These are phyloP conservation scores for Turnera subulata DNA, from an alignment of 345 rosid species.

Conservation along the genomic window DNA sequence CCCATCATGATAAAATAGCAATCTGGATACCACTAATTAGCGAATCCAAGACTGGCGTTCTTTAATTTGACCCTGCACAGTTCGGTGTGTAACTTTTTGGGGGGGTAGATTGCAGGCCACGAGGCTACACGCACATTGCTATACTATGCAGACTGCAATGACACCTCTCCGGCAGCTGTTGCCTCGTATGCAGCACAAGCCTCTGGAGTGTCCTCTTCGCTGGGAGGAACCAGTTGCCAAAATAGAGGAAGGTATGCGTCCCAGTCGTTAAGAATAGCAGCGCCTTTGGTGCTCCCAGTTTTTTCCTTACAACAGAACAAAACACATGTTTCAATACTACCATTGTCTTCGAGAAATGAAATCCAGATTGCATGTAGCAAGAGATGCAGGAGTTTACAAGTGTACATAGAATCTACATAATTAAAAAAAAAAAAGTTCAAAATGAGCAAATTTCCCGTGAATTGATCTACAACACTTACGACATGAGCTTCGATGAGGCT, in stretches of 20 bases:
- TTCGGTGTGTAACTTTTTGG: too few species aligned
- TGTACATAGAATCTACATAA: background rate
- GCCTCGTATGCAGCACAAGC: conserved; percentile 72
- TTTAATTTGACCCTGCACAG: too few species aligned
- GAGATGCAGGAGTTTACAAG: background rate
- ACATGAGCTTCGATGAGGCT: conserved; percentile 87
- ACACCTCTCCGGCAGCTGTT: conserved; percentile 62
- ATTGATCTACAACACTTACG: conserved; percentile 46
- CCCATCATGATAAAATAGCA: too few species aligned
- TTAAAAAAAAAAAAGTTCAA: background rate
- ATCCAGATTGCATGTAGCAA: background rate
- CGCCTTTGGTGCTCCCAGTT: conserved; percentile 89
- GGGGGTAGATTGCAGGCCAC: background rate
- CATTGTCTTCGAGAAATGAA: background rate
- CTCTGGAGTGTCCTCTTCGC: conserved; percentile 99
- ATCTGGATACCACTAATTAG: too few species aligned
- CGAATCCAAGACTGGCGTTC: too few species aligned
- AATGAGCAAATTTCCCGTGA: background rate
- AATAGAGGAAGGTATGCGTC: conserved; percentile 71
- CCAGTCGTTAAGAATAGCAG: conserved; percentile 71
- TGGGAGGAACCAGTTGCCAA: conserved; percentile 99
- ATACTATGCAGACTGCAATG: conserved; percentile 65
- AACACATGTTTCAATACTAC: background rate
- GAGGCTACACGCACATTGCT: background rate
- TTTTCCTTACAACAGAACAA: conserved; percentile 52